Conservation (phyloP, 2,329 filamentous ascomycete species). For the Plenodomus tracheiphilus region DNA sequence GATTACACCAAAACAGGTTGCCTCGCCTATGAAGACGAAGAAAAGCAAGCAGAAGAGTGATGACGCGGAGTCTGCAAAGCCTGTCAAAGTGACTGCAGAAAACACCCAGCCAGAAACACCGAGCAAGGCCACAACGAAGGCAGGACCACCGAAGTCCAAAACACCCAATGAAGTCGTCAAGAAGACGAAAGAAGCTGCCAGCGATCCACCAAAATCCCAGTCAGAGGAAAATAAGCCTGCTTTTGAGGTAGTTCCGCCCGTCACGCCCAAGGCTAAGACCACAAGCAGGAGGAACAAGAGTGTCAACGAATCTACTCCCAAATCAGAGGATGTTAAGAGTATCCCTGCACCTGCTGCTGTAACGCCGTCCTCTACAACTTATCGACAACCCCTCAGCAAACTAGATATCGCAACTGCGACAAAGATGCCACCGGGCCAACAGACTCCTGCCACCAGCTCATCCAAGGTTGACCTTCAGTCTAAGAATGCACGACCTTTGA, state of each 20-base stretch:
- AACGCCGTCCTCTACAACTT: slow-evolving; percentile 21
- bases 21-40: slow-evolving; percentile 36
- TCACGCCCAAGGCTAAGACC: slow-evolving; percentile 22
- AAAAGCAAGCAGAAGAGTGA: slow-evolving; percentile 23
- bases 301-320: slow-evolving; percentile 13
- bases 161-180: slow-evolving; percentile 16
- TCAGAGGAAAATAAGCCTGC: slow-evolving; percentile 23
- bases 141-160: too few species aligned
- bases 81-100: slow-evolving; percentile 3
- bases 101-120: slow-evolving; percentile 24
- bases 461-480: slow-evolving; percentile 27
- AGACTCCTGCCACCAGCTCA: slow-evolving; percentile 13
- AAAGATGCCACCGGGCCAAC: slow-evolving; percentile 24
- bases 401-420: slow-evolving; percentile 51
- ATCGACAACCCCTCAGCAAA: slow-evolving; percentile 51
- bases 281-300: slow-evolving; percentile 21
- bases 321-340: slow-evolving; percentile 9
- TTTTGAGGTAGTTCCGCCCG: slow-evolving; percentile 18
- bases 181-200: slow-evolving; percentile 12
- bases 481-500: slow-evolving; percentile 29
- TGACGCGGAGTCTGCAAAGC: slow-evolving; percentile 1
- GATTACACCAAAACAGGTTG: slow-evolving; percentile 36
- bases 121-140: too few species aligned
- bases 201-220: slow-evolving; percentile 5
- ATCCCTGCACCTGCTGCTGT: slow-evolving; percentile 8